Conservation (phyloP, 2,329 filamentous ascomycete species). For the Alternaria brassicicola region DNA sequence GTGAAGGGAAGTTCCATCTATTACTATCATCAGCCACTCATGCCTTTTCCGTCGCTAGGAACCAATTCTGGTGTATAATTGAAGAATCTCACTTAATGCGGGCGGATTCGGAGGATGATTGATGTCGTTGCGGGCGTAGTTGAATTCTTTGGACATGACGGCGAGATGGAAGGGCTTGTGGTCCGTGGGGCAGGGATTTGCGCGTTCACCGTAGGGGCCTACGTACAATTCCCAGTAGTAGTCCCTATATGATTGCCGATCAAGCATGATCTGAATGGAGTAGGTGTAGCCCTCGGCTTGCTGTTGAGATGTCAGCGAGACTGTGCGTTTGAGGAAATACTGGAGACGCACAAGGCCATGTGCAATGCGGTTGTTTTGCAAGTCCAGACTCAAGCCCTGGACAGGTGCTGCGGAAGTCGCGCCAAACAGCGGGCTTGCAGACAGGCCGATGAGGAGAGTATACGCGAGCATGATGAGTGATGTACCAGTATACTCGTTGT, state of each 20-base stretch:
- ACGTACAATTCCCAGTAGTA: not conserved
- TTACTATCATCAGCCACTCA: not conserved
- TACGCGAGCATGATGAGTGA: not conserved
- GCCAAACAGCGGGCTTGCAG: not conserved
- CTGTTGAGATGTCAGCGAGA: not conserved
- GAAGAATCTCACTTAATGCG: not conserved
- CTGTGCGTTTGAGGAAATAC: not conserved
- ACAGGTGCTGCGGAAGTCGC: not conserved
- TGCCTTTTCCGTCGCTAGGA: not conserved
- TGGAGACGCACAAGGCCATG: not conserved
- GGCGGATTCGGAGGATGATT: not conserved
- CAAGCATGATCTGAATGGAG: not conserved
- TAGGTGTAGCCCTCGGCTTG: not conserved
- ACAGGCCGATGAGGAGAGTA: not conserved
- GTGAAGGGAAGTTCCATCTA: not conserved
- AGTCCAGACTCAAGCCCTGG: not conserved
- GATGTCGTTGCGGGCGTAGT: not conserved
- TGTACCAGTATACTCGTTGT: not conserved
- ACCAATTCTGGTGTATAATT: not conserved
- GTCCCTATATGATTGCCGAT: not conserved
- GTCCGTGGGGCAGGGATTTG: not conserved
- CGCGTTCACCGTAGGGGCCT: not conserved
- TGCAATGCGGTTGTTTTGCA: not conserved
- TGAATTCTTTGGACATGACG: not conserved
- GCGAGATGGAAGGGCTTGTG: not conserved